Percentiles rank a stretch among this genome's conserved stretches.
Evolutionary conservation across 1,284 basidiomycete species (phyloP).

Genomic region (Cutaneotrichosporon curvatum): DNA sequence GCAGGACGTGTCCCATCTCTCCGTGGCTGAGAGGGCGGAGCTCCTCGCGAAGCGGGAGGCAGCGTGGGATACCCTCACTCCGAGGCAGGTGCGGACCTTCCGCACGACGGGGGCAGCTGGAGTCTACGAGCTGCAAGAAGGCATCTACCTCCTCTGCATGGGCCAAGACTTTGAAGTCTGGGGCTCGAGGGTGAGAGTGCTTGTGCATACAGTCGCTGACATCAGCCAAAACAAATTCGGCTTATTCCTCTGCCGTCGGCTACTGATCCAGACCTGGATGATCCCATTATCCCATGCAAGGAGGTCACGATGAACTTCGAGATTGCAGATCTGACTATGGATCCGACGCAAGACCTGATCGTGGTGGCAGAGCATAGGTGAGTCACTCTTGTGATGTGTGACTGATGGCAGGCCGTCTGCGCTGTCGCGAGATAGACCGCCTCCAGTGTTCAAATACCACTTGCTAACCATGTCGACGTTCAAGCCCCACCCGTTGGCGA

Average conservation of each 20-base stretch:
- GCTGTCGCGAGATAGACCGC: no score
- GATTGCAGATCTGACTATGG: slow-evolving; percentile 46
- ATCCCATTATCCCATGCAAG: slow-evolving; percentile 21
- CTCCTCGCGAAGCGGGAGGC: slow-evolving; percentile 25
- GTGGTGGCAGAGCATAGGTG: slow-evolving; percentile 34
- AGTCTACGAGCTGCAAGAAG: slow-evolving; percentile 46
- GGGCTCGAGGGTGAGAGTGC: neutral
- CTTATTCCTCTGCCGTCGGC: slow-evolving; percentile 39
- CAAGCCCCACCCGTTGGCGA: slow-evolving; percentile 39
- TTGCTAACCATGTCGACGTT: slow-evolving; percentile 38
- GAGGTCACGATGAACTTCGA: slow-evolving; percentile 25
- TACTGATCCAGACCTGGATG: slow-evolving; percentile 29
- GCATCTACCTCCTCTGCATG: slow-evolving; percentile 42
- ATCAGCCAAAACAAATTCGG: slow-evolving; percentile 30
- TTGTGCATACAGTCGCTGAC: neutral
- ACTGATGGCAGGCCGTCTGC: no score
- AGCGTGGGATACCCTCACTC: slow-evolving; percentile 28
- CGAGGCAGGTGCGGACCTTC: slow-evolving; percentile 18
- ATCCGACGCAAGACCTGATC: slow-evolving; percentile 44
- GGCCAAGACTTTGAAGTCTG: slow-evolving; percentile 13
- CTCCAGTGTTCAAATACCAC: slow-evolving; percentile 37
- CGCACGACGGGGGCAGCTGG: slow-evolving; percentile 32
- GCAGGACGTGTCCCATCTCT: slow-evolving; percentile 11
- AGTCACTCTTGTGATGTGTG: no score
- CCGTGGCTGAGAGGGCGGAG: slow-evolving; percentile 22